Evolutionary conservation across 257 asterid species (phyloP).

Genomic region (Fraxinus pennsylvanica): DNA sequence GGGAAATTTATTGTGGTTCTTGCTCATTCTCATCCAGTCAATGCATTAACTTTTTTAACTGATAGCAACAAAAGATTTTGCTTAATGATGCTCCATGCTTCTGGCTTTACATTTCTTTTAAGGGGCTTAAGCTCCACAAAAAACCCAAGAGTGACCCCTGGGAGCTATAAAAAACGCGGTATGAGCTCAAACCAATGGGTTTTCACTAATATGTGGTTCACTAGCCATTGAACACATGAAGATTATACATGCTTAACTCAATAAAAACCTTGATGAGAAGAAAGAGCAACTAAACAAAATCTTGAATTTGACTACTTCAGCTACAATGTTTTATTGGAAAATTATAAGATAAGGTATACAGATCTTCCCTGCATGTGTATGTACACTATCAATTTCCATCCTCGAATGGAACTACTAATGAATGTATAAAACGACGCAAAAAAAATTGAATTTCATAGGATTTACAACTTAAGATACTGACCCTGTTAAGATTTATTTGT

Average conservation of each 20-base stretch:
- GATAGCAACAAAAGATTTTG: constrained; percentile 40
- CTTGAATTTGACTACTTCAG: constrained; percentile 16
- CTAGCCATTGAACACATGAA: too few relatives aligned
- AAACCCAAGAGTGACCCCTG: too few relatives aligned
- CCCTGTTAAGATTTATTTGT: constrained; percentile 41
- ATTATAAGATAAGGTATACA: constrained; percentile 27
- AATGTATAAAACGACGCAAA: neutral
- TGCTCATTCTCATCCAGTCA: constrained; percentile 42
- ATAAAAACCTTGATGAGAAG: neutral
- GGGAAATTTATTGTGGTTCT: constrained; percentile 32
- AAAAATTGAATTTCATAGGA: constrained; percentile 13
- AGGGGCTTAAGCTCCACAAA: too few relatives aligned
- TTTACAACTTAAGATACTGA: constrained; percentile 42
- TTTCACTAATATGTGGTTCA: too few relatives aligned
- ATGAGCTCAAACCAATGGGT: too few relatives aligned
- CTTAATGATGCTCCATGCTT: constrained; percentile 18
- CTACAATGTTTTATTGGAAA: constrained; percentile 15
- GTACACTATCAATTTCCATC: constrained; percentile 32
- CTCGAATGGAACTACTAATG: constrained; percentile 24
- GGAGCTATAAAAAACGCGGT: too few relatives aligned
- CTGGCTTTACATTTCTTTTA: neutral
- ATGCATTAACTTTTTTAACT: constrained; percentile 50
- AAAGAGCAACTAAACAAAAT: constrained; percentile 19
- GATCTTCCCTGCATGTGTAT: constrained; percentile 12
- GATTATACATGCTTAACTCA: neutral